A percentile compares a stretch with the other conserved stretches of the same genome.
These are phyloP conservation scores for Russula brevipes DNA, from an alignment of 768 basidiomycete genomes.

Conservation along the genomic window DNA sequence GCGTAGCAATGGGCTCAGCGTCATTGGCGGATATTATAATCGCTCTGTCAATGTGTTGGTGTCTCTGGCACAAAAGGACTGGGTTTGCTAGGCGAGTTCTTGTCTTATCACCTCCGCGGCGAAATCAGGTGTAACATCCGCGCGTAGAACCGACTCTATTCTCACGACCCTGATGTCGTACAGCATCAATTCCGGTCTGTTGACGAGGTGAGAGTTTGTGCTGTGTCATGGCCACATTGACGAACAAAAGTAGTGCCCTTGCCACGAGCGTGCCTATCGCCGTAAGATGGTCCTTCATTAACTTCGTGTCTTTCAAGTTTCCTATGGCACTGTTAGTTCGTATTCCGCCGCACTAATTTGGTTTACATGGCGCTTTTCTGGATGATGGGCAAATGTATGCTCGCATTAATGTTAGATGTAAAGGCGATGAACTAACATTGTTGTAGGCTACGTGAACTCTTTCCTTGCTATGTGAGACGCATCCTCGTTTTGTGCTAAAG, in stretches of 20 bases:
- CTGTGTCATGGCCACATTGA: background rate
- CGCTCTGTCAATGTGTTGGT: constrained; percentile 45
- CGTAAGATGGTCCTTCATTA: constrained; percentile 2
- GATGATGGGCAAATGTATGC: constrained; percentile 47
- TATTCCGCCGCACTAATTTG: constrained; percentile 41
- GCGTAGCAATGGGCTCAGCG: constrained; percentile 41
- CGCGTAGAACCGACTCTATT: constrained; percentile 29
- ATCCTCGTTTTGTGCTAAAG: too few species aligned
- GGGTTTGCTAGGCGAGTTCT: constrained; percentile 39
- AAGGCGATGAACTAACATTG: background rate
- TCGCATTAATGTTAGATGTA: background rate
- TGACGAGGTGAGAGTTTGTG: constrained; percentile 25
- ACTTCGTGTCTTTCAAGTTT: background rate
- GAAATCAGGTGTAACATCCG: background rate
- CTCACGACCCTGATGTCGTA: constrained; percentile 29
- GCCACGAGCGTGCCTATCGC: constrained; percentile 20
- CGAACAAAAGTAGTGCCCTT: constrained; percentile 19
- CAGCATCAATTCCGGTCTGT: constrained; percentile 28
- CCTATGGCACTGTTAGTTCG: constrained; percentile 16
- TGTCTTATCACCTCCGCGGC: background rate
- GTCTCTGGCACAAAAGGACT: constrained; percentile 43
- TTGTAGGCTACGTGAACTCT: constrained; percentile 47
- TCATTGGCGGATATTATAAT: constrained; percentile 47
- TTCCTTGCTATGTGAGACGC: constrained; percentile 44
- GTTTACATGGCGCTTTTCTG: constrained; percentile 49